Base-by-base conservation (phyloP, 208 protist species). In the Wallacemonas sp. region DNA sequence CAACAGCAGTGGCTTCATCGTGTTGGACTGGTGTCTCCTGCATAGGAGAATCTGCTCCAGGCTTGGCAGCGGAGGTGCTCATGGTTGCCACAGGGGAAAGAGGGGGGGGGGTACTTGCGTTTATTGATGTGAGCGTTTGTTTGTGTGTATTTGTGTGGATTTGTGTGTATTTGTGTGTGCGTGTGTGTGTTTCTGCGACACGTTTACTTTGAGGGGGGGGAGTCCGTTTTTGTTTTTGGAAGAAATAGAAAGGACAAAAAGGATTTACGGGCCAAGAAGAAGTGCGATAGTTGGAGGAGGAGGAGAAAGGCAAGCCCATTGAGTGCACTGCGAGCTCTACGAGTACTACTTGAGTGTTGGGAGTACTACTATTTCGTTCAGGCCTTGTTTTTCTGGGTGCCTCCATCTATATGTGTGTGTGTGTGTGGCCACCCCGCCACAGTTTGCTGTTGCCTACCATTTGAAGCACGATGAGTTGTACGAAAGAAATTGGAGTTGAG, bases 401-500 rank as follows among this genome's bases (percentile, higher is more conserved):
- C n/a, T n/a, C n/a, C n/a, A n/a, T n/a, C 28, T 5, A 64, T 6
- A 64, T 68, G 19, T 36, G 53, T 68, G 47, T 41, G 14, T 63
- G 28, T 12, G 36, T 19, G 61, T 44, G 19, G 12, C 33, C 34
- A 44, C n/a, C n/a, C n/a, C n/a, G n/a, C n/a, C n/a, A n/a, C n/a
- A n/a, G n/a, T n/a, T n/a, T n/a, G n/a, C n/a, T n/a, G n/a, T n/a
- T n/a, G n/a, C n/a, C n/a, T n/a, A n/a, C n/a, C n/a, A n/a, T n/a
- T n/a, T n/a, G n/a, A n/a, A n/a, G n/a, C n/a, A n/a, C n/a, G n/a
- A n/a, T n/a, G 0, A 12, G 21, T 30, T 22, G n/a, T 22, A 6
- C 22, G 21, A 47, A 49, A 47, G 3, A 45, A 67, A 58, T 38
- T 33, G 38, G 36, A 51, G 36, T 17, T 14, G 33, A 49, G 12